phyloP scores from a whole-genome alignment of 768 basidiomycete genomes.

The Russula sp. region DNA sequence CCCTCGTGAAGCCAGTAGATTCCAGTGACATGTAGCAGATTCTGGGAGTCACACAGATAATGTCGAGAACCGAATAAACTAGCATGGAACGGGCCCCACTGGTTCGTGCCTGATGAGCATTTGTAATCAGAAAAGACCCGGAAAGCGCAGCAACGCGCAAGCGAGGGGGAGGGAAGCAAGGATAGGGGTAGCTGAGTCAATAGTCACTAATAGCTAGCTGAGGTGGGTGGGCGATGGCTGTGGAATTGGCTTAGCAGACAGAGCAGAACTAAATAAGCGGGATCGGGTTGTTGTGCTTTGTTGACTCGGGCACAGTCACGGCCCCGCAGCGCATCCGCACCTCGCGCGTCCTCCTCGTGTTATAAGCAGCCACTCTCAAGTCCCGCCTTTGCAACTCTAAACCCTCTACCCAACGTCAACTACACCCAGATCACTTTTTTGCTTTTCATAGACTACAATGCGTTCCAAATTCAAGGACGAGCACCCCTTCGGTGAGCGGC shows the following conservation, averaged over 20 bases:
- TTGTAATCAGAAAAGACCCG: neutral
- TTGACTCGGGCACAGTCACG: constrained; percentile 13
- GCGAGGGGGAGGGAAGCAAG: neutral
- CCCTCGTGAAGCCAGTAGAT: constrained; percentile 61
- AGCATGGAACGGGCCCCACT: neutral
- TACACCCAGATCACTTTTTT: constrained; percentile 5
- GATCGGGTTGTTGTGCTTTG: constrained; percentile 20
- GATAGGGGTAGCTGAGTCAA: neutral
- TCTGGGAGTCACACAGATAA: neutral
- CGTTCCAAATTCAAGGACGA: constrained; percentile 98
- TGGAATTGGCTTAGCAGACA: too few relatives aligned
- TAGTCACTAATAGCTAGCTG: neutral
- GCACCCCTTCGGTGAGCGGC: constrained; percentile 86
- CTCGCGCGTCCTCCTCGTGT: neutral
- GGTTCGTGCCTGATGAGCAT: neutral
- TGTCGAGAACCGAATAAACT: neutral
- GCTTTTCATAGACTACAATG: constrained; percentile 40
- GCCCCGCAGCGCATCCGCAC: neutral
- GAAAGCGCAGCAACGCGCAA: neutral
- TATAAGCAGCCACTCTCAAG: constrained; percentile 18
- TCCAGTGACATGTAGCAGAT: constrained; percentile 36
- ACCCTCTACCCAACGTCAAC: constrained; percentile 17
- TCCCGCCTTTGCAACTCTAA: neutral
- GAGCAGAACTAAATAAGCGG: constrained; percentile 6
- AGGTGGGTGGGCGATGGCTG: too few relatives aligned